Conservation (phyloP, 352 stramenopile species). For the Globisporangium alternatum region DNA sequence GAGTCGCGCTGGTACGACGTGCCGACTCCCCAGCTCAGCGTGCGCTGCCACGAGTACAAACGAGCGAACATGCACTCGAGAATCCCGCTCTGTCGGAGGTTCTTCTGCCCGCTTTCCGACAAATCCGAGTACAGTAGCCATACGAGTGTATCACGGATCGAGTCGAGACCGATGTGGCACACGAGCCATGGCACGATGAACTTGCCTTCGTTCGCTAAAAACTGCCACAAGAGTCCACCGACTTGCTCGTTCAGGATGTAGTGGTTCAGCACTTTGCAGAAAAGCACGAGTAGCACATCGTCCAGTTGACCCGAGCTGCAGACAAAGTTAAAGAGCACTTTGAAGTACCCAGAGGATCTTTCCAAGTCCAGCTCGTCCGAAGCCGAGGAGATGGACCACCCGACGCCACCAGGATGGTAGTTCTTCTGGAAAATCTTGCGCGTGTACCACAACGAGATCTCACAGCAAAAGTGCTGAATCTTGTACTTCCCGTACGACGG, state of each 20-base stretch:
- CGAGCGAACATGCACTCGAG: constrained; percentile 78
- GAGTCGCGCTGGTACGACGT: constrained; percentile 84
- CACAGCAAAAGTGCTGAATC: constrained; percentile 82
- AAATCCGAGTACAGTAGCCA: constrained; percentile 87
- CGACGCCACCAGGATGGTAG: constrained; percentile 29
- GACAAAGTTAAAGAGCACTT: constrained; percentile 83
- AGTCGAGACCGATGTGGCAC: constrained; percentile 80
- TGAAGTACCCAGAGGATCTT: constrained; percentile 61
- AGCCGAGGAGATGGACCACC: constrained; percentile 30
- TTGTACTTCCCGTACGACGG: constrained; percentile 81
- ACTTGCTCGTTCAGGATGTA: constrained; percentile 75
- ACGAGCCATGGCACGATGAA: constrained; percentile 77
- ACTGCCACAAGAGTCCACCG: constrained; percentile 61
- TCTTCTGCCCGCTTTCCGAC: constrained; percentile 53
- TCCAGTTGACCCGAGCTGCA: constrained; percentile 64
- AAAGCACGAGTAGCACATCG: constrained; percentile 76
- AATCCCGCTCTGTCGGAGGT: constrained; percentile 65
- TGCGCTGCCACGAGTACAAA: constrained; percentile 79
- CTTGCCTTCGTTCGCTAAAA: constrained; percentile 63
- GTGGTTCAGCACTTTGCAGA: constrained; percentile 86
- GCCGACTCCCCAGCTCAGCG: constrained; percentile 78
- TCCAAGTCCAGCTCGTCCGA: constrained; percentile 52
- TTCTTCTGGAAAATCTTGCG: constrained; percentile 73
- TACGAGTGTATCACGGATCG: constrained; percentile 78
- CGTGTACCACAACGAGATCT: constrained; percentile 75